Base-by-base conservation (phyloP, 306 rosid species). In the Inga laurina region DNA sequence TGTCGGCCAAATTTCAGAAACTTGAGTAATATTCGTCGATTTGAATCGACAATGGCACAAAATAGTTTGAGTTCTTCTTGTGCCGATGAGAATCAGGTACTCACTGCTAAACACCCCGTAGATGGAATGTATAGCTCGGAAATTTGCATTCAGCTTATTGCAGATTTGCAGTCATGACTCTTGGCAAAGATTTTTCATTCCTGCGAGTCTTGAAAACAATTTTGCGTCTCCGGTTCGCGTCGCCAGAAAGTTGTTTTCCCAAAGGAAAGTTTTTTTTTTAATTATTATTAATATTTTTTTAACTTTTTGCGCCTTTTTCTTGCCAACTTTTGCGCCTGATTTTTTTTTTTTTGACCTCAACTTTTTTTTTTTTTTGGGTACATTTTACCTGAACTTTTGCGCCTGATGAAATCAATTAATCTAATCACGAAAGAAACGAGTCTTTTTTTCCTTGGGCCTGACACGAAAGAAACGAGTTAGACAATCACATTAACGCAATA, bases 61-160 rank as follows among this genome's bases (percentile, higher is more conserved):
- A 71, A 68, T 27, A 88, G 39, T n/a, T 81, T 85, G 64, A 82
- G 81, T 75, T 56, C 84, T 65, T 10, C 49, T 48, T 34, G 80
- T 37, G 76, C 73, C 65, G 44, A 72, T 83, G 79, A 71, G 59
- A 68, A 86, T 68, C 93, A 88, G 95, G 98, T 94, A 84, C 74
- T 44, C 14, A 27, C 32, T 3, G 44, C 27, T 24, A 70, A 70
- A 21, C 57, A 13, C 43, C 24, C 32, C 52, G 49, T 69, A 41
- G 15, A 49, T 69, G 51, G 48, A 39, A 6, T 68, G 48, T 54
- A 7, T 18, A n/a, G 6, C 22, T 19, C 9, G 11, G 51, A 21
- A 41, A 69, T 69, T 39, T 19, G 16, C 15, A n/a, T 41, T 70
- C 32, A n/a, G 49, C 15, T 3, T 41, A 21, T 10, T n/a, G 51